Evolutionary conservation across 2,329 filamentous ascomycete species (phyloP).

Genomic region (Trichoderma atroviride): DNA sequence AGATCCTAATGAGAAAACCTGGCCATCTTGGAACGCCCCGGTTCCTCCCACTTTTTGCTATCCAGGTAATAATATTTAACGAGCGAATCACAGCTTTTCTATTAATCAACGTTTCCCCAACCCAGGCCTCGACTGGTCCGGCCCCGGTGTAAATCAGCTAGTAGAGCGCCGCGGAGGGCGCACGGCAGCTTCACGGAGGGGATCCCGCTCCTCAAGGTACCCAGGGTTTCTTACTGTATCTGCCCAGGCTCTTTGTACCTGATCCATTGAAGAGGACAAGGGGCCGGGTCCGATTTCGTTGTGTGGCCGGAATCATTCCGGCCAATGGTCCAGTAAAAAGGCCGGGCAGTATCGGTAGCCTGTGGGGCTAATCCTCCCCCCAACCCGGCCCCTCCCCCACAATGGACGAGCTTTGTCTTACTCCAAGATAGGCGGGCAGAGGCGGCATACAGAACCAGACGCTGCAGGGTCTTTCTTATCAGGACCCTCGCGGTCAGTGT

Average conservation of each 20-base stretch:
- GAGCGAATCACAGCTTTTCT: constrained; percentile 14
- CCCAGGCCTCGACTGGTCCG: constrained; percentile 2
- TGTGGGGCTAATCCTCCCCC: constrained; percentile 25
- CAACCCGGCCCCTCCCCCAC: constrained; percentile 27
- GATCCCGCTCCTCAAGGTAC: constrained; percentile 17
- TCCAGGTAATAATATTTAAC: neutral
- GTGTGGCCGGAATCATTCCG: constrained; percentile 42
- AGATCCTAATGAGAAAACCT: neutral
- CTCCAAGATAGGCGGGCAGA: constrained; percentile 31
- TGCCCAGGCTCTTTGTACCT: constrained; percentile 4
- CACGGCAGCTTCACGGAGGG: constrained; percentile 15
- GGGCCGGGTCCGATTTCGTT: constrained; percentile 36
- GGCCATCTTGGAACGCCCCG: neutral
- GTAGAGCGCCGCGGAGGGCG: constrained; percentile 11
- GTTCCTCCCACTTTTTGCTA: neutral
- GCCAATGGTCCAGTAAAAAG: constrained; percentile 34
- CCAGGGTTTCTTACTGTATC: neutral
- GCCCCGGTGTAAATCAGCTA: neutral
- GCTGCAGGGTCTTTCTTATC: neutral
- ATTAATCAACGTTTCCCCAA: constrained; percentile 17
- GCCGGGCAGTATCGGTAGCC: constrained; percentile 32
- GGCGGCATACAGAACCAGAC: constrained; percentile 28
- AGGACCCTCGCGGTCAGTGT: neutral
- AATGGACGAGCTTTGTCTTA: constrained; percentile 11
- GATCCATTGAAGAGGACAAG: constrained; percentile 1